Evolutionary conservation across 2,329 filamentous ascomycete genomes (phyloP), one percentile per base, ranked within the genome.

Genomic region (Arthroderma sp.): DNA sequence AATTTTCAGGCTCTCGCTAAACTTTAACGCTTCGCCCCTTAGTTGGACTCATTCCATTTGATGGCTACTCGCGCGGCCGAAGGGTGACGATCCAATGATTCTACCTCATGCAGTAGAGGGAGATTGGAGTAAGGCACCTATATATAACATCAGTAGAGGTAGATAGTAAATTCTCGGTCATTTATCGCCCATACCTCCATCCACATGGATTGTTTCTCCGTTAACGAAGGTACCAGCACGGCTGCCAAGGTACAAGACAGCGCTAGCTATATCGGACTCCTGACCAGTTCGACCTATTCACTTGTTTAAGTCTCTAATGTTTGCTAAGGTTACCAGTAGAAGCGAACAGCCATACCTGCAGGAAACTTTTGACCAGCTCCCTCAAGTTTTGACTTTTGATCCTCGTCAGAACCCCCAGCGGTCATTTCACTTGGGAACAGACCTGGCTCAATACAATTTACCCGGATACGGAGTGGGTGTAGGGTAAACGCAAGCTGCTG

Each of bases 361-460:
- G 79, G 77, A 54, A 79, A 69, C 54, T 76, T 76, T 60, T 70
- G 64, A 56, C 71, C 73, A 65, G 73, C 57, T 78, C 76, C 69
- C 78, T 80, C 73, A 59, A 82, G 72, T 59, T 76, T 67, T 31
- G 73, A 77, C 73, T 81, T 82, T 70, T 81, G 77, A 61, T 77
- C 75, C 15, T 76, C 73, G 37, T 75, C 74, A 58, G 74, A 77
- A 51, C 75, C 74, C 4, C 74, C 71, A 0, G 79, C 74, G 1
- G 79, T 82, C 77, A 82, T 81, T 67, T 82, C 78, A 13, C 73
- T 76, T 0, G 79, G 79, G 65, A 82, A 82, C 2, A 81, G 73
- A 31, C 79, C 78, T 0, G 79, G 80, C 1, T 79, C 77, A 61
- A 83, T 81, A 51, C 70, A 74, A 66, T 83, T 83, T 61, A 83